These are phyloP conservation scores for Trichoderma koningii DNA, from an alignment of 2,329 filamentous ascomycete genomes.

Conservation along the genomic window DNA sequence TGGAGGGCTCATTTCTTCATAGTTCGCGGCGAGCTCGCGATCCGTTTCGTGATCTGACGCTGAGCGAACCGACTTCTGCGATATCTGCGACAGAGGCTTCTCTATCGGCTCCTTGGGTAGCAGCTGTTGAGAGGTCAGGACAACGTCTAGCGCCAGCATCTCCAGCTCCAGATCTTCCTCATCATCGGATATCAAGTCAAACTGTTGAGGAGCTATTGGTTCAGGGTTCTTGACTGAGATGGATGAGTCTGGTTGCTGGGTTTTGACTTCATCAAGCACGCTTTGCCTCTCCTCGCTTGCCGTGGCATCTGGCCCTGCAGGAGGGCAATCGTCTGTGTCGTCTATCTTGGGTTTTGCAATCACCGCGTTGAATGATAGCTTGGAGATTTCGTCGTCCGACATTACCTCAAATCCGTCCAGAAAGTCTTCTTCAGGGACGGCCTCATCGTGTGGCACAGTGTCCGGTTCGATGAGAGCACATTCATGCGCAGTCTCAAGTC, in stretches of 20 bases:
- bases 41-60: slow-evolving; percentile 6
- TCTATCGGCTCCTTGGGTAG: background rate
- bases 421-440: background rate
- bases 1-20: too few species aligned
- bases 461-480: background rate
- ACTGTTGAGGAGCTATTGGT: slow-evolving; percentile 15
- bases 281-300: background rate
- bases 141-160: slow-evolving; percentile 33
- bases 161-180: slow-evolving; percentile 36
- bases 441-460: background rate
- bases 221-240: slow-evolving; percentile 5
- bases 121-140: slow-evolving; percentile 5
- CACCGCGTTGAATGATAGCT: background rate
- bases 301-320: background rate
- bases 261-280: background rate
- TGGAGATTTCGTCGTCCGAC: slow-evolving; percentile 11
- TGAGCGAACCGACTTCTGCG: background rate
- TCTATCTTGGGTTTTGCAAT: background rate
- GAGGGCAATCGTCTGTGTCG: background rate
- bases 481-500: background rate
- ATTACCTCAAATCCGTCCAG: slow-evolving; percentile 7
- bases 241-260: background rate
- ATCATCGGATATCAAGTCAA: slow-evolving; percentile 31
- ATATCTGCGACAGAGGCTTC: background rate
- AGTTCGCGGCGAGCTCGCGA: background rate